Evolutionary conservation across 192 early-diverging fungal genomes (phyloP).

Genomic region (Coemansia sp.): DNA sequence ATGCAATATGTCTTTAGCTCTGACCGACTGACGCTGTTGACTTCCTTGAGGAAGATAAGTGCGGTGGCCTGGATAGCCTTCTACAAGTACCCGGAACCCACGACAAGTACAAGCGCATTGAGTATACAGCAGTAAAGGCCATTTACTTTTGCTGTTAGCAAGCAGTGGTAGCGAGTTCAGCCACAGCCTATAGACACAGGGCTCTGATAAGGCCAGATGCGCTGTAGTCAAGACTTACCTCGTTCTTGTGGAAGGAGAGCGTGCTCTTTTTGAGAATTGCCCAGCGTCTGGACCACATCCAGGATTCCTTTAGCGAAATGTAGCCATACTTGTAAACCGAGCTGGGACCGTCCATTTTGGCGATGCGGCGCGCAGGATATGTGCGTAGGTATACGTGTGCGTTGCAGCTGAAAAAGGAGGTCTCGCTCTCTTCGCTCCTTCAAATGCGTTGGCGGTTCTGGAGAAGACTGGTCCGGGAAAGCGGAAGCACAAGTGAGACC

Average conservation of each 20-base stretch:
- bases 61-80: conserved; percentile 72
- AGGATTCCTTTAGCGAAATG: conserved; percentile 75
- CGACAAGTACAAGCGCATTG: neutral
- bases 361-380: neutral
- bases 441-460: neutral
- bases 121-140: neutral
- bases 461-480: too few relatives aligned
- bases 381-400: conserved; percentile 3
- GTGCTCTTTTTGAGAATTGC: conserved; percentile 84
- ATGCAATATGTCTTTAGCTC: conserved; percentile 93
- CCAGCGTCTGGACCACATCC: conserved; percentile 96
- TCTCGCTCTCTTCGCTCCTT: neutral
- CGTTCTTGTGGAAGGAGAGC: conserved; percentile 89
- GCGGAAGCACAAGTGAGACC: too few relatives aligned
- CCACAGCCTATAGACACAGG: too few relatives aligned
- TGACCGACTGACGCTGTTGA: conserved; percentile 80
- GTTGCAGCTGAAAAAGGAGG: conserved; percentile 1
- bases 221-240: conserved; percentile 58
- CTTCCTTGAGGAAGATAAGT: conserved; percentile 90
- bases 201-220: too few relatives aligned
- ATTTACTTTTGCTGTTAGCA: neutral
- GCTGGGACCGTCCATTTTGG: conserved; percentile 40
- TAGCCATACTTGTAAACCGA: conserved; percentile 42
- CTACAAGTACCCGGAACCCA: conserved; percentile 8
- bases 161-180: neutral